Evolutionary conservation across 768 basidiomycete genomes (phyloP).

Genomic region (Coprinopsis sp.): DNA sequence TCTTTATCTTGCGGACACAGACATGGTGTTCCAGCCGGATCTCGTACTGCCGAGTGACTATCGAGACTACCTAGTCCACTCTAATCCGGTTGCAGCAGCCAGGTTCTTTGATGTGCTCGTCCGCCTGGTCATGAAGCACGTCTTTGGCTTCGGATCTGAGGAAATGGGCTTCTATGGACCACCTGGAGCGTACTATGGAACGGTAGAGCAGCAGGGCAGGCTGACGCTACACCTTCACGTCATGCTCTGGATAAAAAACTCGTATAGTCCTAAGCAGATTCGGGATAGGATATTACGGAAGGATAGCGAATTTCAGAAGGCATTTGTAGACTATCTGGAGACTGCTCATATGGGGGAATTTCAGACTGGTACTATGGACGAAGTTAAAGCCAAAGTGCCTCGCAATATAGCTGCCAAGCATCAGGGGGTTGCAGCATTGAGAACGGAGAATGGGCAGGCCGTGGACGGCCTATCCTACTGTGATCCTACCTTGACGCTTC

Average conservation of each 20-base stretch:
- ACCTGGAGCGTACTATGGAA: constrained; percentile 31
- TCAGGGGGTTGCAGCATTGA: constrained; percentile 17
- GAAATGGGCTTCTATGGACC: constrained; percentile 25
- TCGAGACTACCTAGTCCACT: no score
- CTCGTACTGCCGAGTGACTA: no score
- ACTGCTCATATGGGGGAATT: constrained; percentile 27
- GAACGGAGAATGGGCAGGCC: not conserved
- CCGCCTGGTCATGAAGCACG: constrained; percentile 25
- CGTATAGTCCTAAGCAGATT: constrained; percentile 26
- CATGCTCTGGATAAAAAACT: constrained; percentile 29
- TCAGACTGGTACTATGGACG: constrained; percentile 16
- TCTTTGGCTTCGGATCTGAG: constrained; percentile 18
- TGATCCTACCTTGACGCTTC: no score
- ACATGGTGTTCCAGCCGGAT: constrained; percentile 19
- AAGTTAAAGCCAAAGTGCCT: constrained; percentile 6
- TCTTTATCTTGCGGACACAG: constrained; percentile 25
- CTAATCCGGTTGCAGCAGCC: constrained; percentile 27
- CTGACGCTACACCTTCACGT: constrained; percentile 32
- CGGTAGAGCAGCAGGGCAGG: constrained; percentile 35
- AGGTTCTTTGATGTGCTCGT: constrained; percentile 31
- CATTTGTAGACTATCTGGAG: constrained; percentile 29
- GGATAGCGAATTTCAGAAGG: constrained; percentile 22
- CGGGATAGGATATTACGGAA: constrained; percentile 19
- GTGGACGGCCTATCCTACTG: no score
- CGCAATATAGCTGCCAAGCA: not conserved